Conservation (phyloP, 768 basidiomycete species). For the Boletus sp. region DNA sequence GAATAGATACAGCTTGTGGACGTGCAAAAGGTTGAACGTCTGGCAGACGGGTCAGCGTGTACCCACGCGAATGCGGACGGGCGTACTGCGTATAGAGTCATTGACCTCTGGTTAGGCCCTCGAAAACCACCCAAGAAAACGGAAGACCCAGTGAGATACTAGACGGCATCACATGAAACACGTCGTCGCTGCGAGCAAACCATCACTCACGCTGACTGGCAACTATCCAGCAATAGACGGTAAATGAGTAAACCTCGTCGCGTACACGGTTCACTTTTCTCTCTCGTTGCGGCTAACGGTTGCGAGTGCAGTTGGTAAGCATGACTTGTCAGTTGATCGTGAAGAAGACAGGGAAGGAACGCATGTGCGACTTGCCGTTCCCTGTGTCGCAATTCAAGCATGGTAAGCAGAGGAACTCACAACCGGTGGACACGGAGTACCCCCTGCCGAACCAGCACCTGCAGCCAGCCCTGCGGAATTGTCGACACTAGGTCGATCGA, state of each 20-base stretch:
- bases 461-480: not conserved
- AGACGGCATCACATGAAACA: not conserved
- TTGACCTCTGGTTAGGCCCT: constrained; percentile 22
- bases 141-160: constrained; percentile 28
- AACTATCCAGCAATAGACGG: constrained; percentile 22
- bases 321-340: constrained; percentile 9
- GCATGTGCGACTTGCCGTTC: constrained; percentile 8
- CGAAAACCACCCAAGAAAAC: constrained; percentile 24
- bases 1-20: constrained; percentile 20
- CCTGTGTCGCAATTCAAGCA: constrained; percentile 11
- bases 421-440: constrained; percentile 14
- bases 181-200: not conserved
- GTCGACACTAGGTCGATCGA: constrained; percentile 1
- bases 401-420: constrained; percentile 28
- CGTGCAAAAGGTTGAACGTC: constrained; percentile 4
- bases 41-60: constrained; percentile 4
- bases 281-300: constrained; percentile 22
- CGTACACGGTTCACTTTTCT: constrained; percentile 4
- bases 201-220: constrained; percentile 25
- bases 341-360: constrained; percentile 12
- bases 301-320: constrained; percentile 23
- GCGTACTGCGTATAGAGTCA: constrained; percentile 8
- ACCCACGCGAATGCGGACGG: not conserved
- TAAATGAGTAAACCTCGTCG: constrained; percentile 9
- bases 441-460: constrained; percentile 5